Conservation (phyloP, 441 rosid species). For the Hypseocharis bilobata region DNA sequence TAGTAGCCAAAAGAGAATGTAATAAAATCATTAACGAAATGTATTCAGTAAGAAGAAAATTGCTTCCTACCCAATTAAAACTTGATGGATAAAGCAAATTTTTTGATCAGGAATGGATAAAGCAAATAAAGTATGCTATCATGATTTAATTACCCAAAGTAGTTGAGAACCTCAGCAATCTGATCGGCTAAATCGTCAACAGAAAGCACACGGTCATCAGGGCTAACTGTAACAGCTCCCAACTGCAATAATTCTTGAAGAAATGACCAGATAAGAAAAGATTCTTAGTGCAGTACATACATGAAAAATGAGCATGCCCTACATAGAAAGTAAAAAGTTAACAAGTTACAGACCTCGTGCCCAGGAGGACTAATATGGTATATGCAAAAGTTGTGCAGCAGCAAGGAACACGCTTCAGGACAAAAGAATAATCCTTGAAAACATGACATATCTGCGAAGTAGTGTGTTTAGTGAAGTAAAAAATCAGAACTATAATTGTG, state of each 20-base stretch:
- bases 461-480: not conserved
- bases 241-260: conserved; percentile 81
- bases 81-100: not conserved
- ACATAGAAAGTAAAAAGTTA: not conserved
- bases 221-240: conserved; percentile 61
- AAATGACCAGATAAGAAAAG: conserved; percentile 27
- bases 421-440: conserved; percentile 85
- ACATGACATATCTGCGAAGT: conserved; percentile 59
- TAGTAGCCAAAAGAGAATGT: not conserved
- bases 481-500: not conserved
- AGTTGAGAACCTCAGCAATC: conserved; percentile 73
- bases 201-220: conserved; percentile 50
- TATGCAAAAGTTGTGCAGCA: conserved; percentile 85
- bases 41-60: not conserved
- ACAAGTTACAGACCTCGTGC: conserved; percentile 69
- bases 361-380: conserved; percentile 92
- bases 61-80: not conserved
- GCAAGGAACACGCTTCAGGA: conserved; percentile 82
- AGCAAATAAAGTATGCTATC: not conserved
- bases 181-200: conserved; percentile 91
- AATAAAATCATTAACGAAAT: not conserved
- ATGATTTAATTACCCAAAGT: conserved; percentile 52
- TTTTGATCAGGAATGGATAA: too few relatives aligned
- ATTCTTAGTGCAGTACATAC: not conserved
- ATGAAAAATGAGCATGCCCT: not conserved